These are phyloP conservation scores for Plasmodium coatneyi DNA, from an alignment of 169 alveolate genomes.

Conservation along the genomic window DNA sequence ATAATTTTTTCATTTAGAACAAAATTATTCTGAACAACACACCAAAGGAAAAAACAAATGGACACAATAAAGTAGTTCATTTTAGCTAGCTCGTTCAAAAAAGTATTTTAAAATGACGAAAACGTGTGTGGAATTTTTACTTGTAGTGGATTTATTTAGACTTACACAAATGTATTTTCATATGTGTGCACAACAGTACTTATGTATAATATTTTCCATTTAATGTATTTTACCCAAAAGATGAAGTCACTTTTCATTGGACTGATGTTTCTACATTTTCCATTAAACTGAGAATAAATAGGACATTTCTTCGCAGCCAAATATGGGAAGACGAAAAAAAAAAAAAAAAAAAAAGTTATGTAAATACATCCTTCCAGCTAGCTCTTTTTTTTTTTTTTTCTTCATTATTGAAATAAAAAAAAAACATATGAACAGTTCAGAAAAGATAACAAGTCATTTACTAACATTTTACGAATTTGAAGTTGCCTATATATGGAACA, in stretches of 20 bases:
- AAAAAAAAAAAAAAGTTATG: slow-evolving; percentile 21
- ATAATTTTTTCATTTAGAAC: slow-evolving; percentile 72
- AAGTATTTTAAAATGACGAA: not conserved
- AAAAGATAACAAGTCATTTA: not conserved
- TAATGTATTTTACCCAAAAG: not conserved
- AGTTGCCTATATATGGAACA: not conserved
- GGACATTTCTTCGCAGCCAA: not conserved
- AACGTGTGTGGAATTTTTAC: not conserved
- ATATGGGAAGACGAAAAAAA: not conserved
- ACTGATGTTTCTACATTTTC: not conserved
- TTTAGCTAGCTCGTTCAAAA: not conserved
- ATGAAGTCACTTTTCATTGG: not conserved
- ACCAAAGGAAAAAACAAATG: slow-evolving; percentile 38
- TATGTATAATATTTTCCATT: not conserved
- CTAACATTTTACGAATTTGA: not conserved
- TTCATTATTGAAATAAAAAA: not conserved
- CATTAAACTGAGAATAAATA: not conserved
- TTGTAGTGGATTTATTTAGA: not conserved
- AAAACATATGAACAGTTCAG: not conserved
- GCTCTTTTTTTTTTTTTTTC: slow-evolving; percentile 24
- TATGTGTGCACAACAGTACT: not conserved
- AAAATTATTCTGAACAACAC: slow-evolving; percentile 41
- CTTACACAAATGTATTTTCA: slow-evolving; percentile 3
- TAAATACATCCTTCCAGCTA: slow-evolving; percentile 47
- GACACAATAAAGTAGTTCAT: slow-evolving; percentile 49